phyloP scores from a whole-genome alignment of 2,329 filamentous ascomycete species.

The Penicillium sclerotigenum region DNA sequence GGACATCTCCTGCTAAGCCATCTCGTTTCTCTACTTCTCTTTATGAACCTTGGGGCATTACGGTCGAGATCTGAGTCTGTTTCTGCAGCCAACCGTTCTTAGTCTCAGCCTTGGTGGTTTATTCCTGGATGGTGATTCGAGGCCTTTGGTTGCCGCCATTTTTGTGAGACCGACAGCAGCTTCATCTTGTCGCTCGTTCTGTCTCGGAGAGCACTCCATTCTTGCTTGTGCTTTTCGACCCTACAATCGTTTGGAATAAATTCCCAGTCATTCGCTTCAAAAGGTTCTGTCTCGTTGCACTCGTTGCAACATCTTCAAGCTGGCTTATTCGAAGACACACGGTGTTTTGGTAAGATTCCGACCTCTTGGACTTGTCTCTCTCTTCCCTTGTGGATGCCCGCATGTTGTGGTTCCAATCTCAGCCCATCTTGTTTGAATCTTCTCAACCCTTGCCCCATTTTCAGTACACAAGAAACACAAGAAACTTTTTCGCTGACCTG shows the following conservation, averaged over 20 bases:
- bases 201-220: slow-evolving; percentile 39
- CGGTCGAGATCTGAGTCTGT: slow-evolving; percentile 23
- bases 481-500: slow-evolving; percentile 17
- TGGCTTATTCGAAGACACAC: slow-evolving; percentile 49
- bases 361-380: slow-evolving; percentile 20
- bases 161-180: slow-evolving; percentile 34
- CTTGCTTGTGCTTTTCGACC: slow-evolving; percentile 32
- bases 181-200: slow-evolving; percentile 45
- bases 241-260: slow-evolving; percentile 41
- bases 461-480: too few species aligned
- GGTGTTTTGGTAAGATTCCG: slow-evolving; percentile 43
- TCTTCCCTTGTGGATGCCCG: slow-evolving; percentile 26
- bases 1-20: slow-evolving; percentile 14
- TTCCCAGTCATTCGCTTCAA: slow-evolving; percentile 48
- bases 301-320: slow-evolving; percentile 48
- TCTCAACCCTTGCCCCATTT: slow-evolving; percentile 8
- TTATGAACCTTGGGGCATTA: slow-evolving; percentile 23
- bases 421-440: slow-evolving; percentile 17
- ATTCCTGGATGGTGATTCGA: slow-evolving; percentile 38
- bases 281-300: slow-evolving; percentile 42
- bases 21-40: slow-evolving; percentile 13
- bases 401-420: slow-evolving; percentile 21
- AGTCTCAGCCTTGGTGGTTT: slow-evolving; percentile 27
- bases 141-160: slow-evolving; percentile 27
- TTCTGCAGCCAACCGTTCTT: slow-evolving; percentile 33